Percentiles rank a stretch among this genome's conserved stretches.
Evolutionary conservation across 768 basidiomycete species (phyloP).

Genomic region (Lactarius vividus): DNA sequence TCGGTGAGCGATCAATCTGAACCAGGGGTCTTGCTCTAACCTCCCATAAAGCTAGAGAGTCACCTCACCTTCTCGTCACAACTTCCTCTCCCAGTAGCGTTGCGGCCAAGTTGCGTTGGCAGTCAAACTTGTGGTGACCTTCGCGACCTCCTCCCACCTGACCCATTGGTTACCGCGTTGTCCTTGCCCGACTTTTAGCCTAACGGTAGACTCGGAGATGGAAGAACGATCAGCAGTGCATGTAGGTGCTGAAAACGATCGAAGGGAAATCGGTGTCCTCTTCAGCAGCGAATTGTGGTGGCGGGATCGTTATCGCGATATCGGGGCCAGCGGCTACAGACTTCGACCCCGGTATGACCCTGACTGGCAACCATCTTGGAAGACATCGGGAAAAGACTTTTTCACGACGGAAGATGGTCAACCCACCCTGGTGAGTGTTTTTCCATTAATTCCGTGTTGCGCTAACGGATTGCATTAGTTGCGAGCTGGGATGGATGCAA

Average conservation of each 20-base stretch:
- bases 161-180: background rate
- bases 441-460: background rate
- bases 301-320: constrained; percentile 15
- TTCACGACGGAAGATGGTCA: constrained; percentile 16
- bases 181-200: background rate
- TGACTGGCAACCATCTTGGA: constrained; percentile 17
- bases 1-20: no score
- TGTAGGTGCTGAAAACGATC: no score
- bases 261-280: constrained; percentile 6
- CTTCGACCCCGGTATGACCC: constrained; percentile 19
- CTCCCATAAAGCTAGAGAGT: background rate
- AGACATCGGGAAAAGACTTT: constrained; percentile 5
- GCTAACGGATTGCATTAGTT: background rate
- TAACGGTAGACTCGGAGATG: background rate
- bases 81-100: background rate
- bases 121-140: background rate
- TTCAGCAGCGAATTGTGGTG: constrained; percentile 20
- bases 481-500: constrained; percentile 25
- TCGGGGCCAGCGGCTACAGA: constrained; percentile 16
- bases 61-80: background rate
- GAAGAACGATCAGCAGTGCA: background rate
- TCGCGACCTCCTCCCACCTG: background rate
- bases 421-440: constrained; percentile 7
- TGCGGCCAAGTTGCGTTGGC: background rate
- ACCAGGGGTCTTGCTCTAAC: background rate